These are phyloP conservation scores for Podaxis sp. DNA, from an alignment of 768 basidiomycete species.

Conservation along the genomic window DNA sequence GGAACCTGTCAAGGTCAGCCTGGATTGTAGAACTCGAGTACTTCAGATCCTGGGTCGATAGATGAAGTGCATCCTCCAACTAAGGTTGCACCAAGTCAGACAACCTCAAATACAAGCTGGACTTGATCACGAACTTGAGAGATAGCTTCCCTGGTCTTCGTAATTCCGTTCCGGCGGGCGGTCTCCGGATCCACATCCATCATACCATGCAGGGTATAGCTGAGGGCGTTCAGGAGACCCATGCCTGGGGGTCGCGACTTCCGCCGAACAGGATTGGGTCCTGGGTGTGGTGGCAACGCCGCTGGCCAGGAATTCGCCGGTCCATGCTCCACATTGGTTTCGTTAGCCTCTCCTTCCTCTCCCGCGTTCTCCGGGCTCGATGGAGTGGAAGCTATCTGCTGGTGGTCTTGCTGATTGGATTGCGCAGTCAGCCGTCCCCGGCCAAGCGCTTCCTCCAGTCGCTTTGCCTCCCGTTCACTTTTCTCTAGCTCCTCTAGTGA, in stretches of 20 bases:
- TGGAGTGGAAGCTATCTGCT: constrained; percentile 16
- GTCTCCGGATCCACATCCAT: constrained; percentile 99
- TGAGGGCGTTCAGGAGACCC: constrained; percentile 86
- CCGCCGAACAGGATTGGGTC: constrained; percentile 58
- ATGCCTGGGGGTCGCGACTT: constrained; percentile 67
- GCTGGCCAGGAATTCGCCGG: constrained; percentile 36
- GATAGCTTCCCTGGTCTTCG: constrained; percentile 90
- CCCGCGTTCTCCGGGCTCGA: constrained; percentile 25
- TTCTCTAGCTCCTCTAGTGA: constrained; percentile 87
- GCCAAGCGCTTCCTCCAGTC: constrained; percentile 84
- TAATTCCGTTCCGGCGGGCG: constrained; percentile 87
- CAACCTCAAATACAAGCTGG: neutral
- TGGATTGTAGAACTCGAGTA: constrained; percentile 96
- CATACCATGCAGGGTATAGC: constrained; percentile 94
- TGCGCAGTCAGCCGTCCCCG: constrained; percentile 37
- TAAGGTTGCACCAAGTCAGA: constrained; percentile 26
- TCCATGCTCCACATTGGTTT: constrained; percentile 16
- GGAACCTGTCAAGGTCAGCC: constrained; percentile 96
- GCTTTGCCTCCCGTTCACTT: constrained; percentile 84
- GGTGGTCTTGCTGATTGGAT: constrained; percentile 14
- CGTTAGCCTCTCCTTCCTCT: constrained; percentile 8
- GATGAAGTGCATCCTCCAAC: constrained; percentile 94
- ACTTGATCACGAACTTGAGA: constrained; percentile 63
- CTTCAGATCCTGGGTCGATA: constrained; percentile 90
- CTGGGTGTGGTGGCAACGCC: constrained; percentile 72